Evolutionary conservation across 228 moss, liverwort and hornwort genomes (phyloP).

Genomic region (Sphagnum magellanicum): DNA sequence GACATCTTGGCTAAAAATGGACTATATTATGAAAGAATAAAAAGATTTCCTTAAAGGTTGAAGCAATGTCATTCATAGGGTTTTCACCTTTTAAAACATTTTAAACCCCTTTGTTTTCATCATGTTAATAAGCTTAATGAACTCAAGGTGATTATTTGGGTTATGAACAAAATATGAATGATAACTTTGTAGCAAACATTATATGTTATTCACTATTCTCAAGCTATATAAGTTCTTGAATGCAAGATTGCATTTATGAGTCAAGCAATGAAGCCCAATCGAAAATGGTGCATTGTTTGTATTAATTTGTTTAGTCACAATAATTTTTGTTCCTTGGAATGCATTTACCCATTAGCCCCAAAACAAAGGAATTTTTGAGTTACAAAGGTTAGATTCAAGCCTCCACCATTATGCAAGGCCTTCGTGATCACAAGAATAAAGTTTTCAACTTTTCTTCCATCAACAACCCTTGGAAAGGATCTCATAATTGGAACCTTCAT

Average conservation of each 20-base stretch:
- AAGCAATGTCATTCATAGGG: background rate
- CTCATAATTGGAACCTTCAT: background rate
- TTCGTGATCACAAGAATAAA: background rate
- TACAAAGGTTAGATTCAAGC: background rate
- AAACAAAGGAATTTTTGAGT: background rate
- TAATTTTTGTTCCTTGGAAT: background rate
- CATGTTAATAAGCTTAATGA: background rate
- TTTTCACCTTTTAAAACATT: background rate
- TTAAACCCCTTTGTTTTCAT: background rate
- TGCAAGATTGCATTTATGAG: background rate
- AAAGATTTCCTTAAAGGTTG: background rate
- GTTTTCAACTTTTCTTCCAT: background rate
- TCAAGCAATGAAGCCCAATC: background rate
- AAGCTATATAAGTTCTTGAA: background rate
- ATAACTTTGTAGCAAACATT: background rate
- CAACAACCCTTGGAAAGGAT: background rate
- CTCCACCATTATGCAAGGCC: background rate
- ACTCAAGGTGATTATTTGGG: background rate
- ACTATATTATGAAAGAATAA: no score
- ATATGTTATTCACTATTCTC: background rate
- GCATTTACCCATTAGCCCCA: background rate
- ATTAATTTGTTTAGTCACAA: background rate
- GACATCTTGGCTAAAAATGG: no score
- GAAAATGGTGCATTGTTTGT: background rate
- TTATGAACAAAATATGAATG: background rate